Evolutionary conservation across 2,329 filamentous ascomycete genomes (phyloP).

Genomic region (Venturia effusa): DNA sequence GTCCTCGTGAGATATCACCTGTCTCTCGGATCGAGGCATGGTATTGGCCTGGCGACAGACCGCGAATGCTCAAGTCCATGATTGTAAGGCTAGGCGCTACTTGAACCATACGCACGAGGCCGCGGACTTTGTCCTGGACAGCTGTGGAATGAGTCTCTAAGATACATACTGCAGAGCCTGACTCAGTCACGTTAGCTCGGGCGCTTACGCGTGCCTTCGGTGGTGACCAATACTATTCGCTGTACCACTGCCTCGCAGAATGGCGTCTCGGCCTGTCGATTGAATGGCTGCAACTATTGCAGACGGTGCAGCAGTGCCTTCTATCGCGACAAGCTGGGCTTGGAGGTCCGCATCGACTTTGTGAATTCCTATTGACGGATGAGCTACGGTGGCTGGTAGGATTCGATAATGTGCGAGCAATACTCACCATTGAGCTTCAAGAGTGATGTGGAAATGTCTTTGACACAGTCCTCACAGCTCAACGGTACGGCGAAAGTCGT

Average conservation of each 20-base stretch:
- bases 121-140: conserved; percentile 61
- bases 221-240: conserved; percentile 60
- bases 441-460: conserved; percentile 71
- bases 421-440: conserved; percentile 55
- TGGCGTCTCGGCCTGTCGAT: conserved; percentile 82
- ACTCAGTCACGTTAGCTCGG: background rate
- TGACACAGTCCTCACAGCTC: conserved; percentile 81
- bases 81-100: conserved; percentile 68
- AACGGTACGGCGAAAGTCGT: conserved; percentile 92
- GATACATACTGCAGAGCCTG: conserved; percentile 83
- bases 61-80: conserved; percentile 77
- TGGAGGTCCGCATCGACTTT: conserved; percentile 74
- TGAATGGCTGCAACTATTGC: conserved; percentile 83
- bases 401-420: background rate
- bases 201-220: background rate
- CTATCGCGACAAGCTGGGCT: conserved; percentile 72
- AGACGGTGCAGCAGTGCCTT: conserved; percentile 85
- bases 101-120: conserved; percentile 88
- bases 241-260: conserved; percentile 76
- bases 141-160: conserved; percentile 67
- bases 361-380: conserved; percentile 50
- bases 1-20: conserved; percentile 77
- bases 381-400: conserved; percentile 10
- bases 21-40: conserved; percentile 73
- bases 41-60: conserved; percentile 71